Evolutionary conservation across 257 asterid genomes (phyloP).

Genomic region (Solanum megistacrolobum): DNA sequence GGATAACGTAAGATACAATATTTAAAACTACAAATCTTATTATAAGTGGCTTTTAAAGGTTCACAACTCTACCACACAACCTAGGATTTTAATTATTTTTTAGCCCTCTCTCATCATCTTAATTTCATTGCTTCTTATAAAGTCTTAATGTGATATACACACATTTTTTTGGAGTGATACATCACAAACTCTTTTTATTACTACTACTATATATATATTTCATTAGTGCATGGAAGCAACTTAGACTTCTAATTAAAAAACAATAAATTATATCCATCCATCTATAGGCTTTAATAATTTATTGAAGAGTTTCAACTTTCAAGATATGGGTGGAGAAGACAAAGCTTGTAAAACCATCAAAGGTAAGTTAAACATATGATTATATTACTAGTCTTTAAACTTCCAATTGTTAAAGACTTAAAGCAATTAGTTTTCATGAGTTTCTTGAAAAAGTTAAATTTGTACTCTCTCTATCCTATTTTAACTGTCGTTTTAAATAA

Average conservation of each 20-base stretch:
- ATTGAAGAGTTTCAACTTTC: background rate
- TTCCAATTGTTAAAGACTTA: background rate
- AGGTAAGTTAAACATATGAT: background rate
- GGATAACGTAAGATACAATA: background rate
- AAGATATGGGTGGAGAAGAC: background rate
- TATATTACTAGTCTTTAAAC: background rate
- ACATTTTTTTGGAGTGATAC: background rate
- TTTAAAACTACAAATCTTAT: background rate
- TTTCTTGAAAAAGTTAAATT: background rate
- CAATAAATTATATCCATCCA: background rate
- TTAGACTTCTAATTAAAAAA: background rate
- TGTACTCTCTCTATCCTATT: background rate
- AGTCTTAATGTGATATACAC: background rate
- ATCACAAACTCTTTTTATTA: background rate
- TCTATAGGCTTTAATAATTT: background rate
- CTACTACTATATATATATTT: background rate
- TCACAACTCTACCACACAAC: background rate
- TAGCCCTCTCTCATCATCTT: background rate
- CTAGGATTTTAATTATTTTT: background rate
- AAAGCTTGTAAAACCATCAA: background rate
- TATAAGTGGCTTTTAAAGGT: background rate
- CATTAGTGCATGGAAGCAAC: background rate
- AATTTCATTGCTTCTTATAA: background rate
- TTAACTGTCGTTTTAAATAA: no score
- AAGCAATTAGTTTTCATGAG: background rate